Evolutionary conservation across 2,329 filamentous ascomycete genomes (phyloP).

Genomic region (Pseudogymnoascus sp.): DNA sequence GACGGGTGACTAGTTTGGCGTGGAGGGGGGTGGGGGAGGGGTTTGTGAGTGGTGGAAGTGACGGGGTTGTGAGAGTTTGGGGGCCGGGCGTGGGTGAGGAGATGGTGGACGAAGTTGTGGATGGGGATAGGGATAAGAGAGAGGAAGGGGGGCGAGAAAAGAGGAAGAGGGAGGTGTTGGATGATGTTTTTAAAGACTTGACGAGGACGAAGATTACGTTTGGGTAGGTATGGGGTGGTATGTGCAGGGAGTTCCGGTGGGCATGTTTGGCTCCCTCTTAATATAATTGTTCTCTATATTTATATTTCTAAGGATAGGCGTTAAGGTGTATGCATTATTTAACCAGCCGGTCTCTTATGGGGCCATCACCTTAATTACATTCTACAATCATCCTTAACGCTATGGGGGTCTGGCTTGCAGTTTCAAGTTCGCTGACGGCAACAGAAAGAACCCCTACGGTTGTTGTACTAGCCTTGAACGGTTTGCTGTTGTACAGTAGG

Average conservation of each 20-base stretch:
- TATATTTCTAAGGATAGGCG: not conserved
- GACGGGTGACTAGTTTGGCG: conserved; percentile 63
- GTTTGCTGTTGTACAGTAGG: not conserved
- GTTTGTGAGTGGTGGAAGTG: conserved; percentile 74
- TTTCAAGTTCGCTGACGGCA: not conserved
- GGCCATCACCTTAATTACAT: not conserved
- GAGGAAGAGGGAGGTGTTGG: conserved; percentile 67
- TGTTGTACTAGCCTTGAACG: not conserved
- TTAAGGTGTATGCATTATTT: not conserved
- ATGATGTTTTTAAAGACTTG: conserved; percentile 70
- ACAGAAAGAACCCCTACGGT: not conserved
- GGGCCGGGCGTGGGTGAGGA: conserved; percentile 48
- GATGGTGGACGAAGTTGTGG: conserved; percentile 38
- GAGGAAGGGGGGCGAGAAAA: conserved; percentile 45
- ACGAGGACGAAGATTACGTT: conserved; percentile 65
- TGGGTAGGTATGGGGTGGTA: conserved; percentile 16
- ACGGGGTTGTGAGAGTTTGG: conserved; percentile 80
- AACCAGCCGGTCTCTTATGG: not conserved
- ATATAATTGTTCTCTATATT: not conserved
- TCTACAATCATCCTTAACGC: not conserved
- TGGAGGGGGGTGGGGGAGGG: conserved; percentile 61
- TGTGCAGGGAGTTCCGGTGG: not conserved
- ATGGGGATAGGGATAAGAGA: conserved; percentile 27
- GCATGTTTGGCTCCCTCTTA: not conserved
- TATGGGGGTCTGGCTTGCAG: not conserved